Evolutionary conservation across 805 yeast genomes (phyloP).

Genomic region (Barnettozyma sp.): DNA sequence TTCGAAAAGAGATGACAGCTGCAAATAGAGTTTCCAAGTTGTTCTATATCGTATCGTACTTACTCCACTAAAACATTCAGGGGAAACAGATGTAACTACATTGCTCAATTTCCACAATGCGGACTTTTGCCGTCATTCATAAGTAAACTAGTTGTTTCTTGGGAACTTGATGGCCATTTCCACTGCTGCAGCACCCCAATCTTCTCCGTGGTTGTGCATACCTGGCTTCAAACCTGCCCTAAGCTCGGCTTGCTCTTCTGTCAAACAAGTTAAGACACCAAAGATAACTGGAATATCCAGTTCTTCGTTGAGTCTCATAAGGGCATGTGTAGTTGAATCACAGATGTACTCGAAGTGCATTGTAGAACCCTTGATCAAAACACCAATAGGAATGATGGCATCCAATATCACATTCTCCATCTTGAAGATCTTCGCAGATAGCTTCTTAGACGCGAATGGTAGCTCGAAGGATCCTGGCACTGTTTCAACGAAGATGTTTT

Average conservation of each 20-base stretch:
- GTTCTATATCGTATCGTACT: no score
- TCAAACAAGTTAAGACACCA: constrained; percentile 88
- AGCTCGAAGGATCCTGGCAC: constrained; percentile 96
- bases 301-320: constrained; percentile 75
- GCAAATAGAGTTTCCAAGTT: no score
- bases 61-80: no score
- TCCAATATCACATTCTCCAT: constrained; percentile 48
- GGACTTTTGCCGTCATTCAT: not conserved
- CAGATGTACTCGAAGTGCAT: constrained; percentile 98
- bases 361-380: constrained; percentile 90
- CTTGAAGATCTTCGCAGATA: constrained; percentile 37
- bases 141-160: no score
- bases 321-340: constrained; percentile 76
- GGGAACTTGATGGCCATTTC: constrained; percentile 73
- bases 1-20: no score
- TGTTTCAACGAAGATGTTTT: constrained; percentile 71
- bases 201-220: constrained; percentile 94
- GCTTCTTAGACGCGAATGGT: constrained; percentile 66
- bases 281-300: constrained; percentile 77
- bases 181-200: constrained; percentile 99
- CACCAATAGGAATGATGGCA: constrained; percentile 91
- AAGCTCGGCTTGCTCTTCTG: constrained; percentile 88
- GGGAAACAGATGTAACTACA: no score
- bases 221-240: constrained; percentile 83
- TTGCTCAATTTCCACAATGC: not conserved